These are phyloP conservation scores for Aspergillus hiratsukae DNA, from an alignment of 2,329 filamentous ascomycete species.

Conservation along the genomic window DNA sequence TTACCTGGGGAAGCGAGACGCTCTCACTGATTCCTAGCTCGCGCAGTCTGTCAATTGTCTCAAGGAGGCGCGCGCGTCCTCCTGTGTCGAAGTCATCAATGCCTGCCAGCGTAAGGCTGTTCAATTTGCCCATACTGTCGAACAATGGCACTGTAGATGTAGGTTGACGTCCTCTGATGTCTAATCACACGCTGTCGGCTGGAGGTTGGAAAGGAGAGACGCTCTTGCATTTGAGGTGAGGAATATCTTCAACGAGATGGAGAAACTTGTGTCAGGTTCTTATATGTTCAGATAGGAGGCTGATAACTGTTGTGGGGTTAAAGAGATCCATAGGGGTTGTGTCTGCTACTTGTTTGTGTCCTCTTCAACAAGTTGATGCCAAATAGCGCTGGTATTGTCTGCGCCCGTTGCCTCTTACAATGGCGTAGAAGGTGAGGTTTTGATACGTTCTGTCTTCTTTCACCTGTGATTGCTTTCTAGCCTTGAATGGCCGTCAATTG, in stretches of 20 bases:
- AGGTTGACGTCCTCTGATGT: not conserved
- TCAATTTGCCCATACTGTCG: not conserved
- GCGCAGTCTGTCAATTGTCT: slow-evolving; percentile 23
- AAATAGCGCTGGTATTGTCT: too few species aligned
- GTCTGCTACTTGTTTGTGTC: not conserved
- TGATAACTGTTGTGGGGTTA: not conserved
- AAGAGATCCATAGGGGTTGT: not conserved
- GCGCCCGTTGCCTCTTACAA: too few species aligned
- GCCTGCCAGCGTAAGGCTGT: not conserved
- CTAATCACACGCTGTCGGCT: not conserved
- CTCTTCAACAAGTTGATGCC: too few species aligned
- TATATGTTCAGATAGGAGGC: not conserved
- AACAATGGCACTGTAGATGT: too few species aligned
- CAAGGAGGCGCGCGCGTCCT: slow-evolving; percentile 12
- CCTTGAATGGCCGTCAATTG: too few species aligned
- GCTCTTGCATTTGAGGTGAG: not conserved
- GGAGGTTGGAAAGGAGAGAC: not conserved
- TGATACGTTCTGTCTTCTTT: too few species aligned
- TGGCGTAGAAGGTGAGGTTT: too few species aligned
- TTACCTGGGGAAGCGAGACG: slow-evolving; percentile 27
- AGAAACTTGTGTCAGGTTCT: not conserved
- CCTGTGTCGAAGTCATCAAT: slow-evolving; percentile 24
- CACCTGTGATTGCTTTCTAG: too few species aligned
- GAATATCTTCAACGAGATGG: not conserved
- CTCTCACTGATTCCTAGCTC: slow-evolving; percentile 26